Percentiles rank a stretch among this genome's conserved stretches.
phyloP scores from a whole-genome alignment of 1,284 basidiomycete genomes.

The Leccinum holopus region DNA sequence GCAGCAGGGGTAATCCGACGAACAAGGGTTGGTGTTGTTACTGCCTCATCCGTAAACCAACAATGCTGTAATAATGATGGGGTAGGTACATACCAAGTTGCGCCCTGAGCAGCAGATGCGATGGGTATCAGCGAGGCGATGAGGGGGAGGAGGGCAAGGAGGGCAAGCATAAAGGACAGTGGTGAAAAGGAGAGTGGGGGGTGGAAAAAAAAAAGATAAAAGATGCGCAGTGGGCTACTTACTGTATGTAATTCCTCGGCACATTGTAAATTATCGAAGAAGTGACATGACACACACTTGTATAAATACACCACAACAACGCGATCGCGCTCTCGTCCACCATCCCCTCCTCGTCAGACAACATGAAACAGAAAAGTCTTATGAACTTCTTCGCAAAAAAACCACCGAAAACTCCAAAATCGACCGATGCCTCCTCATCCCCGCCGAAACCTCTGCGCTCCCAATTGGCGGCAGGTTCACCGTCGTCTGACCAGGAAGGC shows the following conservation, averaged over 20 bases:
- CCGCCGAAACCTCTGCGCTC: conserved; percentile 29
- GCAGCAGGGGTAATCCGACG: conserved; percentile 65
- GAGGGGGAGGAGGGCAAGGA: conserved; percentile 22
- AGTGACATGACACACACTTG: background rate
- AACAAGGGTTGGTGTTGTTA: conserved; percentile 55
- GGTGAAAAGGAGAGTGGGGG: conserved; percentile 19
- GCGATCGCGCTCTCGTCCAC: background rate
- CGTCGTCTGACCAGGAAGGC: conserved; percentile 49
- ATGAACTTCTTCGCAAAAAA: conserved; percentile 65
- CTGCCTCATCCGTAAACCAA: conserved; percentile 31
- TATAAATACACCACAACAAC: conserved; percentile 24
- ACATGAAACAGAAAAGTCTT: conserved; percentile 71
- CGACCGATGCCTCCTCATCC: conserved; percentile 24
- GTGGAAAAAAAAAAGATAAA: background rate
- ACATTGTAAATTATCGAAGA: background rate
- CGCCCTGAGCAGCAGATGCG: conserved; percentile 24
- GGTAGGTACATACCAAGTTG: conserved; percentile 26
- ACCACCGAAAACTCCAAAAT: conserved; percentile 24
- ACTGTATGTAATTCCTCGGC: background rate
- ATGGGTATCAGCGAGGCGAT: conserved; percentile 18
- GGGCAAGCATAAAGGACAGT: conserved; percentile 22
- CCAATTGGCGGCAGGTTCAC: conserved; percentile 41
- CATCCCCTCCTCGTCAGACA: conserved; percentile 29
- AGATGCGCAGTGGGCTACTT: background rate
- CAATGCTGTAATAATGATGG: background rate